Evolutionary conservation across 148 eudicot genomes (phyloP).

Genomic region (Pouteria glomerata): DNA sequence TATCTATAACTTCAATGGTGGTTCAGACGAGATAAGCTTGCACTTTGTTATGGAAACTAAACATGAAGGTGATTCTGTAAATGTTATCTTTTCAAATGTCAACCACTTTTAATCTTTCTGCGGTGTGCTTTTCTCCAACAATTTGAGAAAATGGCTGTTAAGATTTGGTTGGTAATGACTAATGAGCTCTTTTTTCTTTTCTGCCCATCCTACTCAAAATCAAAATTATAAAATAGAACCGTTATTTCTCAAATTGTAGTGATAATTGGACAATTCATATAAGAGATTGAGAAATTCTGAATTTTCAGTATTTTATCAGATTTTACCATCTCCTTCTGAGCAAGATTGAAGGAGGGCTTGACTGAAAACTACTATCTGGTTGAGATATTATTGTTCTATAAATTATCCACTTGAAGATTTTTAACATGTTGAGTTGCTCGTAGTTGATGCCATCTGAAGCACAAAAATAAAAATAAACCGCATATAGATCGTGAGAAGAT

Average conservation of each 20-base stretch:
- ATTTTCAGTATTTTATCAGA: neutral
- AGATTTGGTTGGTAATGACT: neutral
- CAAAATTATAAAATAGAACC: neutral
- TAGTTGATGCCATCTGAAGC: neutral
- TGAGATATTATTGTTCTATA: neutral
- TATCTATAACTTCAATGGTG: conserved; percentile 38
- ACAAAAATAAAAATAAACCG: neutral
- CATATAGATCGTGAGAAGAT: neutral
- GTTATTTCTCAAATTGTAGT: neutral
- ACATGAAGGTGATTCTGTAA: conserved; percentile 43
- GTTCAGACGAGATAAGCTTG: conserved; percentile 34
- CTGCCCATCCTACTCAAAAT: neutral
- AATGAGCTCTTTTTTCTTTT: neutral
- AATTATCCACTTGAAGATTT: neutral
- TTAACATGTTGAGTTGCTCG: neutral
- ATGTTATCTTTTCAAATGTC: neutral
- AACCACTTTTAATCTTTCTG: neutral
- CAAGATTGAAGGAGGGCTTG: neutral
- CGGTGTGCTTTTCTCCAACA: neutral
- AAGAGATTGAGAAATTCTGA: neutral
- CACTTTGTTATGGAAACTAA: conserved; percentile 42
- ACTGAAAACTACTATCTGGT: neutral
- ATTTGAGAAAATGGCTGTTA: neutral
- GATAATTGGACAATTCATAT: neutral
- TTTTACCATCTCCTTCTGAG: neutral